Conservation (phyloP, 805 yeast genomes). For the Debaryomyces castellii region DNA sequence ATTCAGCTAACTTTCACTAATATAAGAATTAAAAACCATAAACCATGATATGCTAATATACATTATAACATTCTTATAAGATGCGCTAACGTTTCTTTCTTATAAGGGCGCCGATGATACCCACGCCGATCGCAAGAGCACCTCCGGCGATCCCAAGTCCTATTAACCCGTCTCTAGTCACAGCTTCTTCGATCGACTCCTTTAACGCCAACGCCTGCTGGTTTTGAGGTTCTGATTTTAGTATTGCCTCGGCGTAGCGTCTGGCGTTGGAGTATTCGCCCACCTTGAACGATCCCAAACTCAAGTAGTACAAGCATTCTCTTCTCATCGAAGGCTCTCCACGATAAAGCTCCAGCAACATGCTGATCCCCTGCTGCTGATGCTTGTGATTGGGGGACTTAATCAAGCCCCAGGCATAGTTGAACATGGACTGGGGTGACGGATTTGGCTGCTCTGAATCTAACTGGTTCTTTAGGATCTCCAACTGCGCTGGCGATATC, state of each 20-base stretch:
- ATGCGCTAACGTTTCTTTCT: slow-evolving; percentile 30
- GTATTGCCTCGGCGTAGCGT: slow-evolving; percentile 75
- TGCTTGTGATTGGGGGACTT: slow-evolving; percentile 63
- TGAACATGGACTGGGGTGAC: slow-evolving; percentile 81
- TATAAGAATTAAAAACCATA: neutral
- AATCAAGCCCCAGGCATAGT: slow-evolving; percentile 94
- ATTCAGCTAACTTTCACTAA: neutral
- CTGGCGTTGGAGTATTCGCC: slow-evolving; percentile 87
- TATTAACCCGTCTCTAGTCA: slow-evolving; percentile 82
- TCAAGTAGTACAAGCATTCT: slow-evolving; percentile 84
- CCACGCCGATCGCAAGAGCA: slow-evolving; percentile 79
- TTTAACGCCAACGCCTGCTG: slow-evolving; percentile 71
- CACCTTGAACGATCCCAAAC: slow-evolving; percentile 83
- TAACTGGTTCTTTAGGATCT: slow-evolving; percentile 73
- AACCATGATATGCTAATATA: neutral
- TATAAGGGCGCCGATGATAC: slow-evolving; percentile 46
- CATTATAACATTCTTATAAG: too few relatives aligned
- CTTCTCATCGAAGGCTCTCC: slow-evolving; percentile 81
- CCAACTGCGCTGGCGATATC: slow-evolving; percentile 71
- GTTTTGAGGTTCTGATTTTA: slow-evolving; percentile 81
- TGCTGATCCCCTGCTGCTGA: slow-evolving; percentile 76
- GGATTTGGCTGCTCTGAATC: slow-evolving; percentile 78
- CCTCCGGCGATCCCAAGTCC: slow-evolving; percentile 90
- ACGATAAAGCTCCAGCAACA: slow-evolving; percentile 68
- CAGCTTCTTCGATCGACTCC: slow-evolving; percentile 75